phyloP scores from a whole-genome alignment of 2,329 filamentous ascomycete species.

The Plectosphaerella cucumerina region DNA sequence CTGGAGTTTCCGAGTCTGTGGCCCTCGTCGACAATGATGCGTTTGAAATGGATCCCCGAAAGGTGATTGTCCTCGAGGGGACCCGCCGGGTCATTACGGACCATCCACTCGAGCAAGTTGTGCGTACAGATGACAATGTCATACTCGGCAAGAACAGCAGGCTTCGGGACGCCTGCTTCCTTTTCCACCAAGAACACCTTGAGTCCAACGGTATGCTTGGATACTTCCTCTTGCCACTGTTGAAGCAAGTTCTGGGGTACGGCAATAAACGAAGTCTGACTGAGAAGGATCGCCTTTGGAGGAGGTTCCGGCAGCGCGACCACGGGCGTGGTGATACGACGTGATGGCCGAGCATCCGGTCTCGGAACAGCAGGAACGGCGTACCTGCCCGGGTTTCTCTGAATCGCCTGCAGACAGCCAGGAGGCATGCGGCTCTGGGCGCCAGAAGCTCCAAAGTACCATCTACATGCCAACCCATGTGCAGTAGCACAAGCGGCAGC shows the following conservation, averaged over 20 bases:
- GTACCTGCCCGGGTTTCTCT: slow-evolving; percentile 56
- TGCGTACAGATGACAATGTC: slow-evolving; percentile 79
- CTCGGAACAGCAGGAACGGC: slow-evolving; percentile 31
- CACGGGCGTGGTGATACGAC: slow-evolving; percentile 27
- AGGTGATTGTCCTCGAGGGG: slow-evolving; percentile 51
- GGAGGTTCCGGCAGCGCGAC: slow-evolving; percentile 25
- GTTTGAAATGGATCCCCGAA: slow-evolving; percentile 72
- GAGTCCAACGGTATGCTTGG: slow-evolving; percentile 68
- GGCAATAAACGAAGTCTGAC: slow-evolving; percentile 68
- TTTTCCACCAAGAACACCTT: slow-evolving; percentile 60
- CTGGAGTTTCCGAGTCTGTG: slow-evolving; percentile 72
- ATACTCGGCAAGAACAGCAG: slow-evolving; percentile 55
- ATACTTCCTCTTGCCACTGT: slow-evolving; percentile 81
- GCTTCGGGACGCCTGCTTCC: slow-evolving; percentile 49
- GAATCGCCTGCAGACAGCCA: slow-evolving; percentile 54
- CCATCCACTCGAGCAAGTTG: slow-evolving; percentile 63
- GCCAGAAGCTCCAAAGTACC: slow-evolving; percentile 50
- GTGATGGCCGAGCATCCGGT: too few relatives aligned
- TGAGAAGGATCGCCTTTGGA: slow-evolving; percentile 55
- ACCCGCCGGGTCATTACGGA: slow-evolving; percentile 19
- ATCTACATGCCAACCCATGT: slow-evolving; percentile 66
- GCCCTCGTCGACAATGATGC: slow-evolving; percentile 89
- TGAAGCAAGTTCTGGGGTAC: slow-evolving; percentile 78
- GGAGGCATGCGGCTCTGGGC: slow-evolving; percentile 36
- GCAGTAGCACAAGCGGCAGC: slow-evolving; percentile 65